Evolutionary conservation across 169 alveolate species (phyloP), one percentile per base, ranked within the genome.

Genomic region (Plasmodium vinckei): DNA sequence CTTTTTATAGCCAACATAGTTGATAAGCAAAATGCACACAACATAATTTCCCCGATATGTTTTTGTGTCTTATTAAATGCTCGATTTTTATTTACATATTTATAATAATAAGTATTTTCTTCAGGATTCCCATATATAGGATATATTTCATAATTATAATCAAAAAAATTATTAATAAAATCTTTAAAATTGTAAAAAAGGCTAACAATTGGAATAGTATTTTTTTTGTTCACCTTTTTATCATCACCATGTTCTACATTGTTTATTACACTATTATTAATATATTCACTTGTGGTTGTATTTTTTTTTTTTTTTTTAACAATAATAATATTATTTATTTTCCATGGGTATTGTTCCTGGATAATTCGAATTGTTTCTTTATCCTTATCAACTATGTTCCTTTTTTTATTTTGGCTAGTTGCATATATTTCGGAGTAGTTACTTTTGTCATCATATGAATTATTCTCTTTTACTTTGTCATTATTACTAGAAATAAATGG

Each of bases 51-150:
- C 3, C 59, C 59, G 10, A 79, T 13, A 79, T 65, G 33, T 54
- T 53, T 49, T 65, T 79, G 89, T 13, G 68, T 79, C 7, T 79
- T 39, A 60, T 59, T 79, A 51, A 79, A 79, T 13, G 75, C 49
- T 60, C 47, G 54, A 17, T 68, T 67, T 65, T 79, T 79, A 57
- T 79, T 67, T 46, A 65, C 72, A 79, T 79, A 79, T 67, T 79
- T 79, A 47, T 68, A 79, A 79, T 51, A 79, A 60, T 79, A 79
- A 44, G 89, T 65, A 27, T 67, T 79, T 17, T 79, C 54, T 42
- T 4, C 5, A 5, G 79, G 65, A 79, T 79, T 67, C 1, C 89
- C 89, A 67, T 79, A 69, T 67, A 79, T 70, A 1, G 84, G 39
- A 33, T 53, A 47, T 79, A 79, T 79, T 79, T 79, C 84, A 17